Evolutionary conservation across 2,329 filamentous ascomycete genomes (phyloP).

Genomic region (Fusarium xylarioides): DNA sequence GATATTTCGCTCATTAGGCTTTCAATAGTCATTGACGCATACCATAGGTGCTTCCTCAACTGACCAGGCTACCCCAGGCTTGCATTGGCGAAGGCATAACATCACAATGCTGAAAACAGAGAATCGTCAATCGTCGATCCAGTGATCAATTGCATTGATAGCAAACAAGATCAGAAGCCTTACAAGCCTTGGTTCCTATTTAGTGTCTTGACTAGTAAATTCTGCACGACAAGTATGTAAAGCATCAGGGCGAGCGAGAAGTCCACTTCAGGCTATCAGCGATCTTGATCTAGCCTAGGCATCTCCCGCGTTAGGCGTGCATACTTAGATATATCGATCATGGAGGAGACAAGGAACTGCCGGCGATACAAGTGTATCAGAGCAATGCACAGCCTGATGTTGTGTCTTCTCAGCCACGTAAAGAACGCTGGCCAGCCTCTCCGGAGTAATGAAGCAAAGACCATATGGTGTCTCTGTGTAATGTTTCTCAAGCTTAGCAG

Average conservation of each 20-base stretch:
- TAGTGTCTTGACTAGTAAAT: slow-evolving; percentile 21
- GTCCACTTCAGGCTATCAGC: slow-evolving; percentile 25
- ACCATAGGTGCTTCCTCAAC: slow-evolving; percentile 10
- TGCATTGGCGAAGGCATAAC: slow-evolving; percentile 16
- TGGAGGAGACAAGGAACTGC: slow-evolving; percentile 27
- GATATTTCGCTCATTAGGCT: background rate
- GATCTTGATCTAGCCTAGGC: slow-evolving; percentile 23
- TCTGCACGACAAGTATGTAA: slow-evolving; percentile 26
- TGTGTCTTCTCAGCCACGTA: slow-evolving; percentile 36
- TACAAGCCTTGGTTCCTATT: slow-evolving; percentile 16
- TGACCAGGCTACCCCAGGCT: slow-evolving; percentile 13
- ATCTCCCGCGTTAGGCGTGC: slow-evolving; percentile 20
- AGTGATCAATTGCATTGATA: slow-evolving; percentile 13
- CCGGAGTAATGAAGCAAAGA: slow-evolving; percentile 27
- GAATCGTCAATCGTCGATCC: slow-evolving; percentile 21
- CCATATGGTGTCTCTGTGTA: slow-evolving; percentile 34
- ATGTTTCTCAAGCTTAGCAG: slow-evolving; percentile 17
- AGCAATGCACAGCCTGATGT: slow-evolving; percentile 23
- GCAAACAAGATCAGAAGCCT: slow-evolving; percentile 8
- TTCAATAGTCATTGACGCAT: slow-evolving; percentile 4
- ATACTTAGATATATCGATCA: slow-evolving; percentile 9
- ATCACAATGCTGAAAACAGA: background rate
- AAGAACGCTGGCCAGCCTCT: slow-evolving; percentile 35
- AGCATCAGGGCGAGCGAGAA: slow-evolving; percentile 15
- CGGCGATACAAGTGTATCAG: slow-evolving; percentile 29